phyloP scores from a whole-genome alignment of 2,329 filamentous ascomycete species.

The Colletotrichum kahawae region DNA sequence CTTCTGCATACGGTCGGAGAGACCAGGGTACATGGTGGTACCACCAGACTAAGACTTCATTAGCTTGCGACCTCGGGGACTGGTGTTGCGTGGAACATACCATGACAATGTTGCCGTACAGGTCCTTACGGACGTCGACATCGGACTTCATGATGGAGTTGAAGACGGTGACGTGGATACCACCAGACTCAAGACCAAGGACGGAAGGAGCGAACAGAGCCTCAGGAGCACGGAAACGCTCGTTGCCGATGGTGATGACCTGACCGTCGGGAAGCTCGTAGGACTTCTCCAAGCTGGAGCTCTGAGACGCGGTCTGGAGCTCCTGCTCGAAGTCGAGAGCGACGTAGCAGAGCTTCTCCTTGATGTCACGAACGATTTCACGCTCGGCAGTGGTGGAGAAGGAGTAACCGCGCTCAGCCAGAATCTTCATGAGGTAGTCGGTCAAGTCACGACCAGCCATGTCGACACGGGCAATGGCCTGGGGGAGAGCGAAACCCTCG shows the following conservation, averaged over 20 bases:
- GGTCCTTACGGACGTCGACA: constrained; percentile 99
- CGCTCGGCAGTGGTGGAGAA: constrained; percentile 99
- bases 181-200: constrained; percentile 96
- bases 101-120: constrained; percentile 99
- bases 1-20: constrained; percentile 99
- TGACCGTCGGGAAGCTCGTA: constrained; percentile 99
- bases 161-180: constrained; percentile 99
- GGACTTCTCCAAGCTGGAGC: constrained; percentile 98
- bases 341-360: constrained; percentile 99
- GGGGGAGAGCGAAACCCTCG: constrained; percentile 99
- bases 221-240: constrained; percentile 99
- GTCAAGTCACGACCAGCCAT: constrained; percentile 99
- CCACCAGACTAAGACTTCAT: constrained; percentile 82
- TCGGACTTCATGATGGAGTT: constrained; percentile 99
- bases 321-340: constrained; percentile 99
- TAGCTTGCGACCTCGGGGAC: constrained; percentile 29
- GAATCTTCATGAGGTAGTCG: constrained; percentile 99
- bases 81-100: constrained; percentile 60
- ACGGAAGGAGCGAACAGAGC: constrained; percentile 99
- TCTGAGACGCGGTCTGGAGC: constrained; percentile 99
- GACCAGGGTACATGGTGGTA: constrained; percentile 99
- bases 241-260: constrained; percentile 99
- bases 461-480: constrained; percentile 99
- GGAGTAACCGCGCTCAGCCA: constrained; percentile 98
- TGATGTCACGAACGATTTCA: constrained; percentile 99